These are phyloP conservation scores for Sarocladium kiliense DNA, from an alignment of 2,329 filamentous ascomycete genomes.

Conservation along the genomic window DNA sequence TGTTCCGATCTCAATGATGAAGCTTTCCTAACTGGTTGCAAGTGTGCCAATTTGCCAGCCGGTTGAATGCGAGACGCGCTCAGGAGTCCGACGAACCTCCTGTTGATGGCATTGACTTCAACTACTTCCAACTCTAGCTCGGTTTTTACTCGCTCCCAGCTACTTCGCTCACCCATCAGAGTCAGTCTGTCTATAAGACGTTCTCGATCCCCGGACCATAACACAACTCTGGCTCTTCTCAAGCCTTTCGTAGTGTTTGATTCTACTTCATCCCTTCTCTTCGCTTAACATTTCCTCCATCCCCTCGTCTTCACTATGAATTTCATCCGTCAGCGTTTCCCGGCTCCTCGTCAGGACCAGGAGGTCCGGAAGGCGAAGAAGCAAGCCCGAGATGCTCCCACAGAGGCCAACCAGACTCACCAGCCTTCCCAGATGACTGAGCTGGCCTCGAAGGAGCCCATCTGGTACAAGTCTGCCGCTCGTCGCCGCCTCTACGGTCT, in stretches of 20 bases:
- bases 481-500: constrained; percentile 24
- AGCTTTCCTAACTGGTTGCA: no score
- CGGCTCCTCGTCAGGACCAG: constrained; percentile 20
- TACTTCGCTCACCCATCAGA: no score
- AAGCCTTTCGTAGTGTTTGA: no score
- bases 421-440: constrained; percentile 23
- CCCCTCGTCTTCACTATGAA: background rate
- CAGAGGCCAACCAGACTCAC: constrained; percentile 9
- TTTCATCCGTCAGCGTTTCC: constrained; percentile 18
- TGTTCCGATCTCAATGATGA: no score
- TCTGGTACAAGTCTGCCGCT: constrained; percentile 26
- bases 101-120: no score
- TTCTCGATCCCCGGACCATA: background rate
- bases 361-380: constrained; percentile 16
- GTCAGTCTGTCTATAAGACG: background rate
- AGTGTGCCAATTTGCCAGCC: background rate
- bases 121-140: no score
- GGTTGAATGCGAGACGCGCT: no score
- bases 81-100: no score
- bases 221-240: no score
- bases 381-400: background rate
- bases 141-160: no score
- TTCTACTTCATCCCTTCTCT: no score
- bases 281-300: background rate
- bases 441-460: constrained; percentile 18